A percentile compares a stretch with the other conserved stretches of the same genome.
These are phyloP conservation scores for Teratosphaeria viscida DNA, from an alignment of 2,329 filamentous ascomycete genomes.

Conservation along the genomic window DNA sequence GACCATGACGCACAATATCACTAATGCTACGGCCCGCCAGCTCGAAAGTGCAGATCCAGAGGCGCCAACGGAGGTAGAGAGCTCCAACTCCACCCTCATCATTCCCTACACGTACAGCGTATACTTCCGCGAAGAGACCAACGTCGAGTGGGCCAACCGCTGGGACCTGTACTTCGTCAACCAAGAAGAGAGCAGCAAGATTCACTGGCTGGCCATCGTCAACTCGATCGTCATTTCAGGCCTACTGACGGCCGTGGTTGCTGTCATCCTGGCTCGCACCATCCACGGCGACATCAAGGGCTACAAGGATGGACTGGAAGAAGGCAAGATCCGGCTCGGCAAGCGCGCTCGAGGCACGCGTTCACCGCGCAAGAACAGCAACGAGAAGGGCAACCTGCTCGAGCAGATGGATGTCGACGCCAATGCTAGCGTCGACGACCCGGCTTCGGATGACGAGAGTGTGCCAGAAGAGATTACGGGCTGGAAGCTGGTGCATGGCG, in stretches of 20 bases:
- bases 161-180: constrained; percentile 90
- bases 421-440: constrained; percentile 41
- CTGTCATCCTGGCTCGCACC: constrained; percentile 71
- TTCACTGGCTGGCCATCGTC: constrained; percentile 81
- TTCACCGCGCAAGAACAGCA: constrained; percentile 36
- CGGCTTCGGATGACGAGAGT: constrained; percentile 59
- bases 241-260: constrained; percentile 65
- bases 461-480: constrained; percentile 68
- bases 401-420: constrained; percentile 34
- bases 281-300: constrained; percentile 69
- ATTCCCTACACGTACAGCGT: constrained; percentile 85
- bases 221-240: constrained; percentile 79
- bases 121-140: constrained; percentile 75
- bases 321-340: constrained; percentile 47
- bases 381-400: constrained; percentile 38
- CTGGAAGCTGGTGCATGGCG: constrained; percentile 82
- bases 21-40: constrained; percentile 36
- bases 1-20: constrained; percentile 53
- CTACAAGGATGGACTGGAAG: constrained; percentile 58
- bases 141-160: constrained; percentile 69
- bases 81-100: constrained; percentile 55
- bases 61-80: constrained; percentile 42
- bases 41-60: constrained; percentile 53
- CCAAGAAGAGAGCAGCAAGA: constrained; percentile 68
- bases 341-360: constrained; percentile 41